Conservation (phyloP, 2,329 filamentous ascomycete species). For the Fusarium mexicanum region DNA sequence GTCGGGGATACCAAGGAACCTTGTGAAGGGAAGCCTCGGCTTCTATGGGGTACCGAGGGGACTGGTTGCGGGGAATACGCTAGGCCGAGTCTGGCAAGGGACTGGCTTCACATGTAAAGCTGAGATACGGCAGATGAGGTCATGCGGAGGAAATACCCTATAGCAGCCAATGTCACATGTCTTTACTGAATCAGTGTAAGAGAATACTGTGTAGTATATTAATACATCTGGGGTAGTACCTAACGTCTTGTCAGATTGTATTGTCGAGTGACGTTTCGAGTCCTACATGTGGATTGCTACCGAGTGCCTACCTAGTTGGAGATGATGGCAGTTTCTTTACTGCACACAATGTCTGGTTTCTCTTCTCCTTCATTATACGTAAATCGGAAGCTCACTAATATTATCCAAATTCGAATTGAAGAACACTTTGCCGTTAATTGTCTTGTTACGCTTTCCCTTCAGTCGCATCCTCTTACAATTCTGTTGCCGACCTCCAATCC, state of each 20-base stretch:
- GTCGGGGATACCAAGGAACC: conserved; percentile 22
- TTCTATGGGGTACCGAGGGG: conserved; percentile 46
- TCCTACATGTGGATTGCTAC: not conserved
- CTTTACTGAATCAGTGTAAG: not conserved
- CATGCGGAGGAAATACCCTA: conserved; percentile 36
- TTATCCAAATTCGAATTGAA: too few species aligned
- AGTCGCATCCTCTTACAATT: not conserved
- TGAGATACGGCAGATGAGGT: conserved; percentile 37
- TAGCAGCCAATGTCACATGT: conserved; percentile 31
- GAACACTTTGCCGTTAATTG: not conserved
- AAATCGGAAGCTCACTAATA: not conserved
- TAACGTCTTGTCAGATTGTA: not conserved
- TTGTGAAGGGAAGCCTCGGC: conserved; percentile 45
- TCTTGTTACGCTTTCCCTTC: not conserved
- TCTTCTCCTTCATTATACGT: not conserved
- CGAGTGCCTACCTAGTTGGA: not conserved
- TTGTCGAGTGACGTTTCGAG: not conserved
- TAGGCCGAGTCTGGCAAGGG: conserved; percentile 37
- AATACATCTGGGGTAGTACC: conserved; percentile 9
- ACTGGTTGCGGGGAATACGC: conserved; percentile 38
- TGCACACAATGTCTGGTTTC: not conserved
- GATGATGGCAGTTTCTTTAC: not conserved
- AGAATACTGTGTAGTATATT: not conserved
- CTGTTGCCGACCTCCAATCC: conserved; percentile 34
- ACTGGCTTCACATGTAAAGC: conserved; percentile 45